Percentiles rank a stretch among this genome's conserved stretches.
Evolutionary conservation across 768 basidiomycete genomes (phyloP).

Genomic region (Wakefieldia striispora): DNA sequence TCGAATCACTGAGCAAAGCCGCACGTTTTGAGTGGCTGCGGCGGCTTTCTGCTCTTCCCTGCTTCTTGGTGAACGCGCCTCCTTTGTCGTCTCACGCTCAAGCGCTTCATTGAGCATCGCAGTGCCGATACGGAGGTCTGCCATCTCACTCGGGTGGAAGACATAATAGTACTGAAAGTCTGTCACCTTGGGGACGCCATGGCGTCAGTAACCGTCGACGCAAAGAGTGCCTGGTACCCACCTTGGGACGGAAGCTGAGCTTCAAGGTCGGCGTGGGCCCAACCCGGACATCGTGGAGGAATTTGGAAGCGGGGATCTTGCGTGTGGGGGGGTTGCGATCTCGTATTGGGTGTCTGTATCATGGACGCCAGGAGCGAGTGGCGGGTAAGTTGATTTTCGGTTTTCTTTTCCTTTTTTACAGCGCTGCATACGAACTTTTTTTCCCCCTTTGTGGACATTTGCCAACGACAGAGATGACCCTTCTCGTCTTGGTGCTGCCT

Average conservation of each 20-base stretch:
- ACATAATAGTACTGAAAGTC: conserved; percentile 74
- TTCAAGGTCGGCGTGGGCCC: conserved; percentile 55
- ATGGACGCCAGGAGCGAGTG: conserved; percentile 99
- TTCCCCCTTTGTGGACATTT: conserved; percentile 67
- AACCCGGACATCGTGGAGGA: conserved; percentile 96
- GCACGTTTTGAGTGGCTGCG: conserved; percentile 55
- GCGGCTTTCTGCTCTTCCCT: conserved; percentile 59
- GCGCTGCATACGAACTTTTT: conserved; percentile 23
- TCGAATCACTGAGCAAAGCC: background rate
- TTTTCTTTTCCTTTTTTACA: conserved; percentile 12
- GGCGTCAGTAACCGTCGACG: too few species aligned
- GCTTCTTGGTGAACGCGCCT: conserved; percentile 45
- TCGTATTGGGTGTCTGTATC: conserved; percentile 93
- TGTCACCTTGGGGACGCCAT: conserved; percentile 45
- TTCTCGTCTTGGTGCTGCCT: conserved; percentile 97
- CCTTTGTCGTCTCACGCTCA: conserved; percentile 46
- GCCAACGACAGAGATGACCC: conserved; percentile 99
- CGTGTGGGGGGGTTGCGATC: conserved; percentile 89
- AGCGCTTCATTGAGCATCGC: conserved; percentile 64
- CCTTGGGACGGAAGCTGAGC: conserved; percentile 76
- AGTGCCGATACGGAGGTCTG: conserved; percentile 60
- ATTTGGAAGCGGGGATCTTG: conserved; percentile 96
- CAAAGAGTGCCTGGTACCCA: conserved; percentile 24
- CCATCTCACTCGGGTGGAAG: conserved; percentile 51
- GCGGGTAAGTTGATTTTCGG: conserved; percentile 61